Conservation (phyloP, 2,329 filamentous ascomycete species). For the Fusarium stilboides region DNA sequence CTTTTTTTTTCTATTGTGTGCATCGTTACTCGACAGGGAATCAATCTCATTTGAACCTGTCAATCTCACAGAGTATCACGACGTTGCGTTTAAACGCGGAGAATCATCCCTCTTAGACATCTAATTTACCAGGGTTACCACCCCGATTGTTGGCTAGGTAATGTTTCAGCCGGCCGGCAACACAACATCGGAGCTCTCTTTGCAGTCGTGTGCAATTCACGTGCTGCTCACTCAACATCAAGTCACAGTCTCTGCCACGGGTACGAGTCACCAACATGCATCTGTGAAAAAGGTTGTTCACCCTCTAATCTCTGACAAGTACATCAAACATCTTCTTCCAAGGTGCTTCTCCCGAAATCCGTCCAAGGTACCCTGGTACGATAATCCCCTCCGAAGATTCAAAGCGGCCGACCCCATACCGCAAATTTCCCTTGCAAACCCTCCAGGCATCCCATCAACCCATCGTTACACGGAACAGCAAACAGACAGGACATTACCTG, state of each 20-base stretch:
- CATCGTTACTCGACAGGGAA: conserved; percentile 20
- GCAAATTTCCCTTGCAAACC: not conserved
- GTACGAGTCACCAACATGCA: not conserved
- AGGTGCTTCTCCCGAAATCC: not conserved
- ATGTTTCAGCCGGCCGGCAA: conserved; percentile 13
- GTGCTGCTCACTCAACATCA: not conserved
- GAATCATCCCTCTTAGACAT: not conserved
- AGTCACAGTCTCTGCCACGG: not conserved
- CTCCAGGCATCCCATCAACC: too few species aligned
- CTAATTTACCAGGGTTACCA: not conserved
- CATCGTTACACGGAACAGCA: too few species aligned
- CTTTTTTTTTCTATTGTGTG: not conserved
- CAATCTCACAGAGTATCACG: conserved; percentile 23
- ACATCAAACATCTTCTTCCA: not conserved
- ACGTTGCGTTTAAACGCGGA: conserved; percentile 22
- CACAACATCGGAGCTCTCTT: not conserved
- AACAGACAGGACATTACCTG: too few species aligned
- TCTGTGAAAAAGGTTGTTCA: not conserved
- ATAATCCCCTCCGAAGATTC: not conserved
- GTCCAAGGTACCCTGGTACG: not conserved
- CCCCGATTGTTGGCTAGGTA: not conserved
- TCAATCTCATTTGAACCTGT: conserved; percentile 7
- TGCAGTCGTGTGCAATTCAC: not conserved
- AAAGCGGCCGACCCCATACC: not conserved
- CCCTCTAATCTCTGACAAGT: not conserved